Evolutionary conservation across 2,329 filamentous ascomycete species (phyloP).

Genomic region (Xylariaceae sp.): DNA sequence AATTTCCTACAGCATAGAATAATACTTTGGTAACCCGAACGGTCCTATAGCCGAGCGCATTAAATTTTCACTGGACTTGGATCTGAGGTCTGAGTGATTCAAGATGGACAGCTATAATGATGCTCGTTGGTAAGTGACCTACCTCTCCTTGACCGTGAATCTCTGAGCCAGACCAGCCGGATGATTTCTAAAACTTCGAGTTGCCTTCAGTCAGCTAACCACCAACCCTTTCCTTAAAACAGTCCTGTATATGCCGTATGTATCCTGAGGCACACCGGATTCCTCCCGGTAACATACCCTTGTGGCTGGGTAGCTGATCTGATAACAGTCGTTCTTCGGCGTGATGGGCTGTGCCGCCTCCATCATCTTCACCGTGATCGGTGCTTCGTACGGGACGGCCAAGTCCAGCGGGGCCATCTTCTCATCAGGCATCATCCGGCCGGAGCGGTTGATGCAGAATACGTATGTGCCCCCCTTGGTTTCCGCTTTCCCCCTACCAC

Average conservation of each 20-base stretch:
- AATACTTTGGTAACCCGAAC: too few relatives aligned
- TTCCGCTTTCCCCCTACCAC: too few relatives aligned
- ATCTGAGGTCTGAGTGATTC: not conserved
- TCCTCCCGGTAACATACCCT: too few relatives aligned
- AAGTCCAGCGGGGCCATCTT: constrained; percentile 74
- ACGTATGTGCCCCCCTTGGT: constrained; percentile 39
- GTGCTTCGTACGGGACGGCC: constrained; percentile 96
- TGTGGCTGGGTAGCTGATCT: not conserved
- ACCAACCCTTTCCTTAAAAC: not conserved
- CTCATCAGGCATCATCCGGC: constrained; percentile 51
- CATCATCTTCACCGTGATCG: constrained; percentile 94
- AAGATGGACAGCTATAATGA: constrained; percentile 20
- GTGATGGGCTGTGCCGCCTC: constrained; percentile 84
- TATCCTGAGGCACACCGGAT: not conserved
- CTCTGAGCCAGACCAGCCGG: too few relatives aligned
- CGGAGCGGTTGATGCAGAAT: constrained; percentile 53
- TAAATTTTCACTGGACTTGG: too few relatives aligned
- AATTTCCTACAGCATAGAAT: too few relatives aligned
- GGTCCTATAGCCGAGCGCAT: not conserved
- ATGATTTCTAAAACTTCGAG: not conserved
- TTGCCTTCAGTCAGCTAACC: constrained; percentile 2
- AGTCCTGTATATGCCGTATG: constrained; percentile 55
- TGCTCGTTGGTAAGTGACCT: constrained; percentile 22
- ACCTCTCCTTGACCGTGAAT: too few relatives aligned
- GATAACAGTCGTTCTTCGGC: constrained; percentile 73